A percentile compares a stretch with the other conserved stretches of the same genome.
phyloP scores from a whole-genome alignment of 2,329 filamentous ascomycete genomes.

The Colletotrichum echinochloae region DNA sequence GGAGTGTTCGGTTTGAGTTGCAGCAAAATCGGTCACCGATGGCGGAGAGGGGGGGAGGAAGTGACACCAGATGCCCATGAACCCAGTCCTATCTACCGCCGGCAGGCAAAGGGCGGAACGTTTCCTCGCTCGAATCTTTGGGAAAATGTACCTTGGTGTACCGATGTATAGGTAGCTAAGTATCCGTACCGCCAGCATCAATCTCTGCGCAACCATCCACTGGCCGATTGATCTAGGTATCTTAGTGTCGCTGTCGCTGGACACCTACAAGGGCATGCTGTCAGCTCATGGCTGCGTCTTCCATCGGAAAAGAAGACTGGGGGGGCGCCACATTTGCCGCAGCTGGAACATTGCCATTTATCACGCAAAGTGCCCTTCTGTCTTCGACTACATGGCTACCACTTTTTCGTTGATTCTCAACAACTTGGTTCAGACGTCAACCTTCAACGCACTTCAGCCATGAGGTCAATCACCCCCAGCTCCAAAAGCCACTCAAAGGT shows the following conservation, averaged over 20 bases:
- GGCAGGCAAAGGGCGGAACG: slow-evolving; percentile 36
- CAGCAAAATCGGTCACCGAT: slow-evolving; percentile 29
- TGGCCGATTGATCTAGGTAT: slow-evolving; percentile 35
- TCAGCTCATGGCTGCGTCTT: slow-evolving; percentile 21
- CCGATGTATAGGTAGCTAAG: background rate
- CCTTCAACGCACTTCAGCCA: background rate
- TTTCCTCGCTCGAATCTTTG: slow-evolving; percentile 12
- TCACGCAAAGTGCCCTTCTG: slow-evolving; percentile 20
- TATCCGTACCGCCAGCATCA: slow-evolving; percentile 2
- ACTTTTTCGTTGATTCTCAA: background rate
- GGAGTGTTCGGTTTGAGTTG: slow-evolving; percentile 36
- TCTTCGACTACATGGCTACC: background rate
- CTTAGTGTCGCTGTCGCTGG: slow-evolving; percentile 31
- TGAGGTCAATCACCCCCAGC: slow-evolving; percentile 30
- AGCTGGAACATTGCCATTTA: slow-evolving; percentile 30
- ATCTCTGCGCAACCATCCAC: slow-evolving; percentile 19
- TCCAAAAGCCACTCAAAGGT: slow-evolving; percentile 21
- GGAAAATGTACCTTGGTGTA: slow-evolving; percentile 29
- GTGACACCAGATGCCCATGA: slow-evolving; percentile 24
- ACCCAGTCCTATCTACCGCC: slow-evolving; percentile 20
- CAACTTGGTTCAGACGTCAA: background rate
- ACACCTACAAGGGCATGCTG: slow-evolving; percentile 28
- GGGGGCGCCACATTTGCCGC: slow-evolving; percentile 32
- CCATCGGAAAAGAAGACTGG: background rate
- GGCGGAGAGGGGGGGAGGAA: slow-evolving; percentile 6